A percentile compares a stretch with the other conserved stretches of the same genome.
Conservation (phyloP, 2,329 filamentous ascomycete species). For the Ceratocystis papillata region DNA sequence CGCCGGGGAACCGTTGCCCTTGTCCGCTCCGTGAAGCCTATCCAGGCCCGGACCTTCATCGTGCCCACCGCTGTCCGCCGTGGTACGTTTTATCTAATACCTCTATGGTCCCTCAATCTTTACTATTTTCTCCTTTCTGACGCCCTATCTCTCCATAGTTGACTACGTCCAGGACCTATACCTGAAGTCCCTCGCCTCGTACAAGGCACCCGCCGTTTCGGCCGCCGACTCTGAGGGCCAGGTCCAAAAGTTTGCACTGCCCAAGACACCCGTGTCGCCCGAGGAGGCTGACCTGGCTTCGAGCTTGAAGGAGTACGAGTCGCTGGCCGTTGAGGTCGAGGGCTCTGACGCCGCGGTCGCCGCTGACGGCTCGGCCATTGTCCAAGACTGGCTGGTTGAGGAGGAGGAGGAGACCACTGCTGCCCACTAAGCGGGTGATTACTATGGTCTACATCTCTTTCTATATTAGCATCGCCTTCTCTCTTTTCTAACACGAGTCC, state of each 20-base stretch:
- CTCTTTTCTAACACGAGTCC: conserved; percentile 10
- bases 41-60: conserved; percentile 47
- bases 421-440: conserved; percentile 35
- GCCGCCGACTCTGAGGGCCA: conserved; percentile 78
- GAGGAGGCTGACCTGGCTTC: conserved; percentile 89
- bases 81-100: conserved; percentile 41
- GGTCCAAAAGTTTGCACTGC: conserved; percentile 75
- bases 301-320: conserved; percentile 90
- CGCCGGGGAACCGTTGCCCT: conserved; percentile 21
- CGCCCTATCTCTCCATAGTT: conserved; percentile 45
- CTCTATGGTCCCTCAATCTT: conserved; percentile 20
- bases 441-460: conserved; percentile 2
- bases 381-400: conserved; percentile 72
- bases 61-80: conserved; percentile 50
- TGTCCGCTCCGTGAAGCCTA: conserved; percentile 36
- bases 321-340: conserved; percentile 87
- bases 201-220: conserved; percentile 80
- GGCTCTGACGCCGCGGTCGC: conserved; percentile 59
- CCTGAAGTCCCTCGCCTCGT: conserved; percentile 87
- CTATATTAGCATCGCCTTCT: conserved; percentile 11
- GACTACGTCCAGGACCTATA: conserved; percentile 98
- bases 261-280: conserved; percentile 73
- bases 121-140: neutral
- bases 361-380: conserved; percentile 45
- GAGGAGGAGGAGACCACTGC: conserved; percentile 47